Percentiles rank a stretch among this genome's conserved stretches.
phyloP scores from a whole-genome alignment of 176 grass and related monocot genomes.

The Cocos nucifera region DNA sequence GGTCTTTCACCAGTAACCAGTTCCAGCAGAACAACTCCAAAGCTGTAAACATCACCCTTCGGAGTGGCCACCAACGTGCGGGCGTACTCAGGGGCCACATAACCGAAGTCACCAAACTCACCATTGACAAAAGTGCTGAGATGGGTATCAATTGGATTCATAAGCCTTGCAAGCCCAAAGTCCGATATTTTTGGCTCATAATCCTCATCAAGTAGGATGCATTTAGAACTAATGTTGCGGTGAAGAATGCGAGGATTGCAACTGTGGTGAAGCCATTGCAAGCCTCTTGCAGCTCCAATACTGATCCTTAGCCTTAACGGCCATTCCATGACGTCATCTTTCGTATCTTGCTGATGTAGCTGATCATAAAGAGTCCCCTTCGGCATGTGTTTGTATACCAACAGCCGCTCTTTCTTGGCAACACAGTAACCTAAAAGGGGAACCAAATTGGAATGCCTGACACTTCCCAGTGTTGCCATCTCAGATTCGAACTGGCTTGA shows the following conservation, averaged over 20 bases:
- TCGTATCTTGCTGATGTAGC: constrained; percentile 27
- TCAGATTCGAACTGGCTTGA: constrained; percentile 75
- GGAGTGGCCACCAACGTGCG: constrained; percentile 79
- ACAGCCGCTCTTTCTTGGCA: constrained; percentile 76
- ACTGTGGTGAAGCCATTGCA: constrained; percentile 93
- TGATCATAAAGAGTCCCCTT: constrained; percentile 60
- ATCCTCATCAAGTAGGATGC: constrained; percentile 78
- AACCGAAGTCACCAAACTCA: constrained; percentile 89
- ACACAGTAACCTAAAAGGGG: constrained; percentile 88
- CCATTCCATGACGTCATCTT: constrained; percentile 49
- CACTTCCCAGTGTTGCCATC: constrained; percentile 72
- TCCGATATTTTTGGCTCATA: constrained; percentile 86
- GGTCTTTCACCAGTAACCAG: constrained; percentile 62
- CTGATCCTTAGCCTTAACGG: constrained; percentile 70
- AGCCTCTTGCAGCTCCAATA: constrained; percentile 62
- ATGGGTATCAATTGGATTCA: constrained; percentile 95
- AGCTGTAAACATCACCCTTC: constrained; percentile 84
- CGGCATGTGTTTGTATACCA: constrained; percentile 84
- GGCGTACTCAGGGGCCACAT: constrained; percentile 82
- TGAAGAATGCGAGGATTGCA: constrained; percentile 89
- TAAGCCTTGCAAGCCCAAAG: constrained; percentile 90
- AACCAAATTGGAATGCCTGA: constrained; percentile 61
- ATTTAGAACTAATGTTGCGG: constrained; percentile 92
- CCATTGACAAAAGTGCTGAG: constrained; percentile 83
- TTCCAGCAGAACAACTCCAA: constrained; percentile 90